Conservation (phyloP, 2,329 filamentous ascomycete genomes). For the Colletotrichum scovillei region DNA sequence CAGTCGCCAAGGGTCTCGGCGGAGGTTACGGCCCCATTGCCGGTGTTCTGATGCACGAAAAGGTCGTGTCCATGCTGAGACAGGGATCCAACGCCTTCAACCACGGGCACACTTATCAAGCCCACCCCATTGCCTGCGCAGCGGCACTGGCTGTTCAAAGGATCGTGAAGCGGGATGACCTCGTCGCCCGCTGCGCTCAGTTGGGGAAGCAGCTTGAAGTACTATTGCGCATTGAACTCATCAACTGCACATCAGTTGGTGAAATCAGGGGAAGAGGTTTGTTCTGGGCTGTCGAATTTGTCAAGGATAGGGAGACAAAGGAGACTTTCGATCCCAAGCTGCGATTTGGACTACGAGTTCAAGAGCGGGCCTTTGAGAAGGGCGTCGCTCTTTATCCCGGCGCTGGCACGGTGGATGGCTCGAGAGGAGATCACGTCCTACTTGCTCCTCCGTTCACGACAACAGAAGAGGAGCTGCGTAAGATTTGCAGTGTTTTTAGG, state of each 20-base stretch:
- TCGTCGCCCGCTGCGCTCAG: slow-evolving; percentile 45
- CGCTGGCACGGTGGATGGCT: slow-evolving; percentile 68
- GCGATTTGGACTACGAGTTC: slow-evolving; percentile 41
- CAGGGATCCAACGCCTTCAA: slow-evolving; percentile 52
- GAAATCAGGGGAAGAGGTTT: slow-evolving; percentile 54
- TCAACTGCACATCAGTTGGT: slow-evolving; percentile 48
- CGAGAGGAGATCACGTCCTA: slow-evolving; percentile 75
- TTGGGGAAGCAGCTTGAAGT: slow-evolving; percentile 46
- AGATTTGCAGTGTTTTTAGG: slow-evolving; percentile 21
- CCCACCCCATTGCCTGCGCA: slow-evolving; percentile 42
- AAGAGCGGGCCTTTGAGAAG: slow-evolving; percentile 43
- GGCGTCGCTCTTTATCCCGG: slow-evolving; percentile 60
- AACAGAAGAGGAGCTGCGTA: slow-evolving; percentile 43
- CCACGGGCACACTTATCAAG: slow-evolving; percentile 43
- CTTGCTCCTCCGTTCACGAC: slow-evolving; percentile 77
- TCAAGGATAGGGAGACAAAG: slow-evolving; percentile 49
- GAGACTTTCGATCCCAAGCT: slow-evolving; percentile 46
- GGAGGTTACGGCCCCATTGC: slow-evolving; percentile 68
- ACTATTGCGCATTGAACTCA: slow-evolving; percentile 42
- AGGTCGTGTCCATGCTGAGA: slow-evolving; percentile 60
- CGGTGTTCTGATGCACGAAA: slow-evolving; percentile 62
- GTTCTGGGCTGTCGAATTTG: slow-evolving; percentile 61
- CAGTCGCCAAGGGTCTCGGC: slow-evolving; percentile 69
- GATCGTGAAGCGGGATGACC: slow-evolving; percentile 47
- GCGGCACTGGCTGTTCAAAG: slow-evolving; percentile 43